Evolutionary conservation across 495 filamentous ascomycete genomes (phyloP).

Genomic region (Penicillium steckii): DNA sequence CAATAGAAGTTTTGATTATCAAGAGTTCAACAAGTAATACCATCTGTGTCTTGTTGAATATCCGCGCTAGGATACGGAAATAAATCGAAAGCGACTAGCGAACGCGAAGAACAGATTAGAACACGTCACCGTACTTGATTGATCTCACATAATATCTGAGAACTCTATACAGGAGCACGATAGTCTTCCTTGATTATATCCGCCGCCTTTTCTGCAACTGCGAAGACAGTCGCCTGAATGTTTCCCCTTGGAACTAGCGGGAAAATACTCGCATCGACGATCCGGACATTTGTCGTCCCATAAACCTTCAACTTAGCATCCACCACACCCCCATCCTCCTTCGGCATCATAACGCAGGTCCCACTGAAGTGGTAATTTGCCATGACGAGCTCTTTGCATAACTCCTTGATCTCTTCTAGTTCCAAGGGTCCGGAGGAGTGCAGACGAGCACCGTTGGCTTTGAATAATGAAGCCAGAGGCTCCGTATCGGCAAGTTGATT

Average conservation of each 20-base stretch:
- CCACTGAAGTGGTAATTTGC: conserved; percentile 40
- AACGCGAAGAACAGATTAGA: too few species aligned
- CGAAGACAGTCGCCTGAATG: conserved; percentile 50
- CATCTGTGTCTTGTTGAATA: too few species aligned
- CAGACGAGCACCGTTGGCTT: conserved; percentile 22
- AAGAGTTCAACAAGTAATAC: too few species aligned
- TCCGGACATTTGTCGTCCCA: conserved; percentile 42
- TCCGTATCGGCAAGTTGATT: conserved; percentile 41
- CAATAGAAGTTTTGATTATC: too few species aligned
- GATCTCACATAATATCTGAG: too few species aligned
- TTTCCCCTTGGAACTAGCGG: conserved; percentile 46
- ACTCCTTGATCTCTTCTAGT: conserved; percentile 10
- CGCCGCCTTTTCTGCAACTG: conserved; percentile 53
- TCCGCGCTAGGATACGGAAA: too few species aligned
- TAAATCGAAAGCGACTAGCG: too few species aligned
- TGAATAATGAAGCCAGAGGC: conserved; percentile 35
- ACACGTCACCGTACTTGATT: too few species aligned
- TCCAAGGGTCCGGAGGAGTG: conserved; percentile 5
- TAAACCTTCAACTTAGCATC: conserved; percentile 42
- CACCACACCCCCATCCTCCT: conserved; percentile 45
- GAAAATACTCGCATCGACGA: conserved; percentile 55
- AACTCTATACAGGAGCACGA: too few species aligned
- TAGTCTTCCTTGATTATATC: conserved; percentile 47
- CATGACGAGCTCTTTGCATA: conserved; percentile 9
- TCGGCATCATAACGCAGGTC: conserved; percentile 51